Percentiles rank a stretch among this genome's conserved stretches.
Conservation (phyloP, 2,329 filamentous ascomycete genomes). For the Chaetomium strumarium region DNA sequence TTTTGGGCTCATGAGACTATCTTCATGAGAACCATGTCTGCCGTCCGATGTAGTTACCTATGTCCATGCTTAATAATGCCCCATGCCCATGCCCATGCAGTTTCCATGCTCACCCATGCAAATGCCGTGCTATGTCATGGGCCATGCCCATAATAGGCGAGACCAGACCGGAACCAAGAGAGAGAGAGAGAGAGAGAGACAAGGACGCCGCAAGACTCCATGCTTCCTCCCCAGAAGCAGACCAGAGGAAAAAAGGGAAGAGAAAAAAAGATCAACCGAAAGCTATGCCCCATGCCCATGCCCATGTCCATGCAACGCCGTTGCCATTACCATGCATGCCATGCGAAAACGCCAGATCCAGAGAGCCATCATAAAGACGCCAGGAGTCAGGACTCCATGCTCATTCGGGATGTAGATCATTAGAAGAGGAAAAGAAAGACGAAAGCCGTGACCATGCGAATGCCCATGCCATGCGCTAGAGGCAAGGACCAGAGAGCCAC, state of each 20-base stretch:
- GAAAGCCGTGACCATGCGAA: too few species aligned
- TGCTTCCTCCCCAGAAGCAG: not conserved
- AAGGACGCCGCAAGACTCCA: not conserved
- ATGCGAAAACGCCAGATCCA: not conserved
- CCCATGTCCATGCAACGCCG: not conserved
- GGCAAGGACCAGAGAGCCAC: too few species aligned
- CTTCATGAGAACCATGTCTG: too few species aligned
- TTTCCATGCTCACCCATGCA: too few species aligned
- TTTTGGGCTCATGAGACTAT: too few species aligned
- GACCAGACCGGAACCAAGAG: not conserved
- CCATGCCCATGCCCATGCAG: too few species aligned
- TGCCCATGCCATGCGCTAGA: too few species aligned
- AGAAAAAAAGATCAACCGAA: not conserved
- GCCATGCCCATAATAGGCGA: too few species aligned
- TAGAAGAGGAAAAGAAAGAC: not conserved
- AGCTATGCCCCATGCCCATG: not conserved
- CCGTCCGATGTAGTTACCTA: too few species aligned
- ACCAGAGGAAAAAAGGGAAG: not conserved
- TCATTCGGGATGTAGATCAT: not conserved
- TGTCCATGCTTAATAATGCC: too few species aligned
- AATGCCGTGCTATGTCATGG: too few species aligned
- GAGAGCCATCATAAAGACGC: not conserved
- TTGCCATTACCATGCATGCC: not conserved
- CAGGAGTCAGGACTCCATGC: not conserved
- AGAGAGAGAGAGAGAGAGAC: not conserved